Conservation (phyloP, 805 yeast genomes). For the Myxozyma lipomycoides region DNA sequence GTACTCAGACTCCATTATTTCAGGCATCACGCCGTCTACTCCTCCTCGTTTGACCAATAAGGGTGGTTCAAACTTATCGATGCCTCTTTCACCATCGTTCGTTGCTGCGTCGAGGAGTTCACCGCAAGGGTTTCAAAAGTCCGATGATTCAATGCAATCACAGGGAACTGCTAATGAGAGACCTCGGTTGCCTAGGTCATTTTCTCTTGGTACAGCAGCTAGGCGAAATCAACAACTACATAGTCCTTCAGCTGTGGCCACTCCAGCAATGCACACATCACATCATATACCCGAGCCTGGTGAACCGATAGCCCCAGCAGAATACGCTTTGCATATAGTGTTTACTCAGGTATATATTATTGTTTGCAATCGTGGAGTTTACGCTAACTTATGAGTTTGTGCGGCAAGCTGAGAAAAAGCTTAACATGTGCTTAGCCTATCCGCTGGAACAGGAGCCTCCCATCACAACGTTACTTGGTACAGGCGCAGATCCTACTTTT, state of each 20-base stretch:
- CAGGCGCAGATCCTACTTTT: slow-evolving; percentile 80
- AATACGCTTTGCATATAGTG: slow-evolving; percentile 87
- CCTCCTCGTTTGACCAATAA: slow-evolving; percentile 7
- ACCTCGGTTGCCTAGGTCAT: slow-evolving; percentile 20
- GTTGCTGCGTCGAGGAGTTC: background rate
- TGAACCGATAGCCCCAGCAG: slow-evolving; percentile 70
- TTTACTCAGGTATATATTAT: slow-evolving; percentile 62
- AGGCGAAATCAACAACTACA: slow-evolving; percentile 4
- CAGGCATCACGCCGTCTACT: too few relatives aligned
- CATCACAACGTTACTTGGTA: slow-evolving; percentile 69
- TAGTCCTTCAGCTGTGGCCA: background rate
- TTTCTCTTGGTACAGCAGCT: slow-evolving; percentile 13
- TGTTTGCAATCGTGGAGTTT: background rate
- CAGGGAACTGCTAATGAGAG: background rate
- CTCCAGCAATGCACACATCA: slow-evolving; percentile 1
- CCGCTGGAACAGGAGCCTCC: slow-evolving; percentile 73
- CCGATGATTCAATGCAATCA: background rate
- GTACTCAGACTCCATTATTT: too few relatives aligned
- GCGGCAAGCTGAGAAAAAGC: slow-evolving; percentile 83
- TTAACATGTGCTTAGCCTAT: slow-evolving; percentile 63
- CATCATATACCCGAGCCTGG: background rate
- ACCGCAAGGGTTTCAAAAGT: background rate
- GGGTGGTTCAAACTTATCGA: background rate
- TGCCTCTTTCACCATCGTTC: slow-evolving; percentile 7
- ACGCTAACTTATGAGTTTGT: slow-evolving; percentile 50